phyloP scores from a whole-genome alignment of 352 stramenopile species.

The Albugo laibachii region DNA sequence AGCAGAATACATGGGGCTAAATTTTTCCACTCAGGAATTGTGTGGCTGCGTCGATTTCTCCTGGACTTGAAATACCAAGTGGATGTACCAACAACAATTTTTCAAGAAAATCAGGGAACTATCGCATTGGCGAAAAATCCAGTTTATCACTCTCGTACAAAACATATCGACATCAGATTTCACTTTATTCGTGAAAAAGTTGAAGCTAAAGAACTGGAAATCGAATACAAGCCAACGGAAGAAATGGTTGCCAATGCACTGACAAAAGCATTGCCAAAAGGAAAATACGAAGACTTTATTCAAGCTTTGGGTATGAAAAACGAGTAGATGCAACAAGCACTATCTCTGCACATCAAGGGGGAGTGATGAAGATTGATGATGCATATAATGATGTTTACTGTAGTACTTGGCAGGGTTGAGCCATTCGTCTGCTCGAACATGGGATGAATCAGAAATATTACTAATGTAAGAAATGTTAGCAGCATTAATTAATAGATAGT shows the following conservation, averaged over 20 bases:
- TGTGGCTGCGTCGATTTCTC: background rate
- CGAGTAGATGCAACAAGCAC: too few species aligned
- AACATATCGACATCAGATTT: constrained; percentile 2
- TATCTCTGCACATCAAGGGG: too few species aligned
- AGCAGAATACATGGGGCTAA: constrained; percentile 6
- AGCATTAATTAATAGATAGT: too few species aligned
- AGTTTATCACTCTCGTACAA: constrained; percentile 2
- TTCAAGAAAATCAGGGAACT: constrained; percentile 3
- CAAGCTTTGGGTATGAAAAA: too few species aligned
- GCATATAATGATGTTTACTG: too few species aligned
- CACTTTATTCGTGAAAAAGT: constrained; percentile 5
- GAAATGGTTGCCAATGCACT: constrained; percentile 3
- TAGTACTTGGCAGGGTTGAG: too few species aligned
- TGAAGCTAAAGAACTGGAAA: background rate
- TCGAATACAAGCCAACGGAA: constrained; percentile 1
- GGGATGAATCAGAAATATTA: too few species aligned
- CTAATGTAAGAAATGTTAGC: too few species aligned
- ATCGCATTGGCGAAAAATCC: constrained; percentile 4
- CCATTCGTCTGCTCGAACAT: too few species aligned
- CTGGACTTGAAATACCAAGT: background rate
- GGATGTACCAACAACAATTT: background rate
- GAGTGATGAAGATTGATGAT: too few species aligned
- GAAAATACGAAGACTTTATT: too few species aligned
- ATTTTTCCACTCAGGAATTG: constrained; percentile 3
- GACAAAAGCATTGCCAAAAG: too few species aligned